Percentiles rank a stretch among this genome's conserved stretches.
Conservation (phyloP, 225 moss, liverwort and hornwort genomes). For the Climacium dendroides region DNA sequence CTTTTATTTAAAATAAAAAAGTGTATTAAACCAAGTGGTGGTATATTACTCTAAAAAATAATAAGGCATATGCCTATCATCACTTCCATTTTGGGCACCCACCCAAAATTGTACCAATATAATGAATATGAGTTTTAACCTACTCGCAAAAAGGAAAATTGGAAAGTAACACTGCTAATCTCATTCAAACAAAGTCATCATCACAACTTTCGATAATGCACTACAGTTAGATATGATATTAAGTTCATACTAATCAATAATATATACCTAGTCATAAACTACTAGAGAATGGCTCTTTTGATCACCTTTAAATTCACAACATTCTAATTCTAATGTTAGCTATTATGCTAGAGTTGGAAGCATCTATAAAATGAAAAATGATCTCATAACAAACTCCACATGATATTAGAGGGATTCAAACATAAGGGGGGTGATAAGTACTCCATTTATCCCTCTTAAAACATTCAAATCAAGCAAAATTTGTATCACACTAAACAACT, state of each 20-base stretch:
- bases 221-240: neutral
- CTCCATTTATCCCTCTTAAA: too few species aligned
- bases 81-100: neutral
- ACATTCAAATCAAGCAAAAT: too few species aligned
- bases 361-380: neutral
- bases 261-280: neutral
- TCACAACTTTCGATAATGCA: neutral
- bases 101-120: neutral
- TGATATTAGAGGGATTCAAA: neutral
- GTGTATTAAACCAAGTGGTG: neutral
- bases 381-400: neutral
- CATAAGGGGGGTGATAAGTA: rapidly evolving
- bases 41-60: neutral
- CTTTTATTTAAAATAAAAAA: neutral
- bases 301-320: neutral
- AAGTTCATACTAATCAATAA: neutral
- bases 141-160: neutral
- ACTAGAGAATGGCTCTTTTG: neutral
- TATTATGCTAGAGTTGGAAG: neutral
- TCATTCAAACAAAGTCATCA: neutral
- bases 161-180: neutral
- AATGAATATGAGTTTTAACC: neutral
- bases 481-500: too few species aligned
- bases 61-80: too few species aligned
- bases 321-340: neutral